A percentile compares a stretch with the other conserved stretches of the same genome.
Conservation (phyloP, 2,329 filamentous ascomycete species). For the Aaosphaeria arxii region DNA sequence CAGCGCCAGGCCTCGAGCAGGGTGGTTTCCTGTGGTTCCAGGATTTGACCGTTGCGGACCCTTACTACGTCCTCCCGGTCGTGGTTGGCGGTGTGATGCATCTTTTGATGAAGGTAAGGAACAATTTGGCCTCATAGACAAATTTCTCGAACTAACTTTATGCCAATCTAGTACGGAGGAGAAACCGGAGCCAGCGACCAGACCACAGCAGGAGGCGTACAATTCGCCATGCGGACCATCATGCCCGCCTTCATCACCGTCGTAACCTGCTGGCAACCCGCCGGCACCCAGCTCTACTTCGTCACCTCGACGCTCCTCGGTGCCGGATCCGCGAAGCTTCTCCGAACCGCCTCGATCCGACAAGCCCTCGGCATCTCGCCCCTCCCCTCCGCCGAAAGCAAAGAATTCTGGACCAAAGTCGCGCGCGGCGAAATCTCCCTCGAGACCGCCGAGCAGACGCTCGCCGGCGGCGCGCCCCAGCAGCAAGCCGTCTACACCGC, state of each 20-base stretch:
- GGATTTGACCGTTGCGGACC: conserved; percentile 74
- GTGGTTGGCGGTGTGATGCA: conserved; percentile 57
- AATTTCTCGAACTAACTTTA: background rate
- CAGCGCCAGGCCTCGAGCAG: conserved; percentile 72
- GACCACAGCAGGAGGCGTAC: conserved; percentile 26
- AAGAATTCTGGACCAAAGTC: conserved; percentile 25
- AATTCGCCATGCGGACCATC: conserved; percentile 43
- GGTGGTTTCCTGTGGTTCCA: conserved; percentile 75
- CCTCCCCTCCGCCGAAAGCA: conserved; percentile 19
- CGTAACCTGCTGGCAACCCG: conserved; percentile 56
- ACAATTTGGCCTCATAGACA: background rate
- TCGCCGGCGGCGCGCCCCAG: conserved; percentile 17
- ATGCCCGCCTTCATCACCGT: conserved; percentile 54
- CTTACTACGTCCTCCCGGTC: conserved; percentile 71
- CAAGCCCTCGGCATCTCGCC: conserved; percentile 33
- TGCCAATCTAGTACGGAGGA: conserved; percentile 43
- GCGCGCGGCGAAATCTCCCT: conserved; percentile 22
- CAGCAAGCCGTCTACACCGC: conserved; percentile 20
- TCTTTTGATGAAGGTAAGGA: conserved; percentile 56
- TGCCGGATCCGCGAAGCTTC: conserved; percentile 35
- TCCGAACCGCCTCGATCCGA: conserved; percentile 38
- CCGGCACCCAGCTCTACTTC: conserved; percentile 64
- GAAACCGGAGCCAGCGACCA: conserved; percentile 42
- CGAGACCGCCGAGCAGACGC: conserved; percentile 13
- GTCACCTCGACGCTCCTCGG: conserved; percentile 42